These are phyloP conservation scores for Kazachstania viticola DNA, from an alignment of 805 yeast species.

Conservation along the genomic window DNA sequence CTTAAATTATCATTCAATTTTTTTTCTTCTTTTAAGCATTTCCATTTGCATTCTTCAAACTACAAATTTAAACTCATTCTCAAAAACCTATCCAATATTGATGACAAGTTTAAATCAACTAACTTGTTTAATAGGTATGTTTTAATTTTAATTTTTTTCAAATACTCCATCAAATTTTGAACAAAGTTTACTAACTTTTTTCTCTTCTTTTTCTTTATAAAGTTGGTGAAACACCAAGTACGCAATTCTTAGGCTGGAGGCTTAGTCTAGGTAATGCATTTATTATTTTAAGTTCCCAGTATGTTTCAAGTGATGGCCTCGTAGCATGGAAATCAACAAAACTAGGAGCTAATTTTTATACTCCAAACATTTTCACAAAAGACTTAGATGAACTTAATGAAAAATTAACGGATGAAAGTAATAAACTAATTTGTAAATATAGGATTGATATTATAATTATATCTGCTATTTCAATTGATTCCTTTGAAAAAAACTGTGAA, in stretches of 20 bases:
- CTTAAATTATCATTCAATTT: no score
- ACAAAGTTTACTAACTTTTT: no score
- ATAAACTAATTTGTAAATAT: constrained; percentile 8
- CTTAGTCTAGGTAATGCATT: constrained; percentile 23
- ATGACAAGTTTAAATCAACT: not conserved
- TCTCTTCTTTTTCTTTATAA: no score
- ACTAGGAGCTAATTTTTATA: constrained; percentile 24
- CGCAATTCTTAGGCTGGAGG: constrained; percentile 26
- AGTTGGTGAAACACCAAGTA: constrained; percentile 26
- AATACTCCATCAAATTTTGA: no score
- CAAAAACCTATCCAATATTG: no score
- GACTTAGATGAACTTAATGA: constrained; percentile 10
- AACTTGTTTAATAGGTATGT: constrained; percentile 3
- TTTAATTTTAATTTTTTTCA: no score
- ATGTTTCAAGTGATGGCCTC: constrained; percentile 23
- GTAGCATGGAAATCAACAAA: constrained; percentile 26
- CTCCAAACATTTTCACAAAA: constrained; percentile 23
- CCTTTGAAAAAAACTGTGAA: constrained; percentile 12
- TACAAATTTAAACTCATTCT: no score
- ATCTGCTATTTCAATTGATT: constrained; percentile 18
- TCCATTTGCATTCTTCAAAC: no score
- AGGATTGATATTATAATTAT: constrained; percentile 18
- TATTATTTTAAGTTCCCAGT: constrained; percentile 20
- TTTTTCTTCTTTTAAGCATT: no score
- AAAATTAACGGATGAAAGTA: constrained; percentile 1